These are phyloP conservation scores for Lepraria neglecta DNA, from an alignment of 495 filamentous ascomycete genomes.

Conservation along the genomic window DNA sequence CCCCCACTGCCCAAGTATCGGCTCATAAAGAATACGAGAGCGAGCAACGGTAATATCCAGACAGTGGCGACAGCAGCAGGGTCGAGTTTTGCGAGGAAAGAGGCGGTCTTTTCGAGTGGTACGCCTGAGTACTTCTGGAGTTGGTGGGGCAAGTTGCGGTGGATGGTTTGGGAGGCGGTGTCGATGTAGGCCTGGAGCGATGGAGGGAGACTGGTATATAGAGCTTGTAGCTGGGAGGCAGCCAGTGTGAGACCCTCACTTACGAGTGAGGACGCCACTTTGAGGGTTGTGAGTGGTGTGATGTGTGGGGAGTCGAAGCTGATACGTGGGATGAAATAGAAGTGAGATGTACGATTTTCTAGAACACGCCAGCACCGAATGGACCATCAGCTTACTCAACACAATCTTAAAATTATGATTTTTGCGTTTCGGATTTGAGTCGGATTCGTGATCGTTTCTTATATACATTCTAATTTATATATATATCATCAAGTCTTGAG, in stretches of 20 bases:
- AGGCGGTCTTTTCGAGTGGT: slow-evolving; percentile 3
- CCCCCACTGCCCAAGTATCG: slow-evolving; percentile 50
- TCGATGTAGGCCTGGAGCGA: slow-evolving; percentile 38
- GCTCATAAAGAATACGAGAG: slow-evolving; percentile 42
- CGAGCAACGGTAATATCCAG: slow-evolving; percentile 34
- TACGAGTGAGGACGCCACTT: slow-evolving; percentile 44
- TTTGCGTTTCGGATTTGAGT: not conserved
- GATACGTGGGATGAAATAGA: not conserved
- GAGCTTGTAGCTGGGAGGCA: slow-evolving; percentile 46
- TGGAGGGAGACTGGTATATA: slow-evolving; percentile 48
- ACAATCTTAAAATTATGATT: not conserved
- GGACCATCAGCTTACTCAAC: not conserved
- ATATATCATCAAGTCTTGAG: not conserved
- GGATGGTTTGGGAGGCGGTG: slow-evolving; percentile 32
- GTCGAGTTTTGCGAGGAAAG: slow-evolving; percentile 22
- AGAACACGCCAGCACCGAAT: not conserved
- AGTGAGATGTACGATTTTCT: slow-evolving; percentile 7
- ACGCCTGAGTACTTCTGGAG: slow-evolving; percentile 25
- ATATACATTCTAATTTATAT: not conserved
- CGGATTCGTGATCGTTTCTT: not conserved
- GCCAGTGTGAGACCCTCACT: slow-evolving; percentile 38
- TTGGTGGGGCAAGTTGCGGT: slow-evolving; percentile 41
- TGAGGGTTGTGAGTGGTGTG: slow-evolving; percentile 36
- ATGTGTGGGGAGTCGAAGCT: slow-evolving; percentile 4
- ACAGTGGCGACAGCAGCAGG: slow-evolving; percentile 39